Conservation (phyloP, 345 rosid genomes). For the Murraya koenigii region DNA sequence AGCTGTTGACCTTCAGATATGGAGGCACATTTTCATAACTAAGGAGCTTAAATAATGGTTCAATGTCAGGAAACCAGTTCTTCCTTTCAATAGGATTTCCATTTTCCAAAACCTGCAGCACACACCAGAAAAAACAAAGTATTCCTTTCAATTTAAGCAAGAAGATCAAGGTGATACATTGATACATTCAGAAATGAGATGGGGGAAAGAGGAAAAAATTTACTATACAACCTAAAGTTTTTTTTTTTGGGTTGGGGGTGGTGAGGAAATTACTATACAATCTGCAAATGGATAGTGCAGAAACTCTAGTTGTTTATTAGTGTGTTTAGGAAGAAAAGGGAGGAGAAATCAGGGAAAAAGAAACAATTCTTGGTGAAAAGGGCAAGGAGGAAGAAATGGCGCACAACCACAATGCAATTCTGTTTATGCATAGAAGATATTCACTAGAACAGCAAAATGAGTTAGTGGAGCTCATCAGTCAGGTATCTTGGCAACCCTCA, state of each 20-base stretch:
- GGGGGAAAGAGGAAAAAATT: neutral
- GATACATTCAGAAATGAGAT: neutral
- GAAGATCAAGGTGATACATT: neutral
- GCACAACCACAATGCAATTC: neutral
- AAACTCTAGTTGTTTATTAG: neutral
- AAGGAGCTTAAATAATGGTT: conserved; percentile 95
- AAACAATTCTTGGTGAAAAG: too few relatives aligned
- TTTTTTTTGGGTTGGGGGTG: too few relatives aligned
- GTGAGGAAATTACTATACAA: too few relatives aligned
- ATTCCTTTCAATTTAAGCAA: conserved; percentile 5
- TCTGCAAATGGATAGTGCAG: neutral
- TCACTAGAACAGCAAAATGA: neutral
- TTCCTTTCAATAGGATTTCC: conserved; percentile 81
- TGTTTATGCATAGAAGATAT: neutral
- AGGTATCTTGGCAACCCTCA: neutral
- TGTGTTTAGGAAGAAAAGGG: neutral
- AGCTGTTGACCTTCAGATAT: conserved; percentile 67
- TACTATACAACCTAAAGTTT: neutral
- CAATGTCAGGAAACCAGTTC: conserved; percentile 90
- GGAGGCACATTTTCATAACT: conserved; percentile 93
- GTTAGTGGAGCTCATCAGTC: neutral
- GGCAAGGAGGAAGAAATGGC: neutral
- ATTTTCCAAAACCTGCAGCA: conserved; percentile 68
- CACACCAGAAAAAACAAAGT: neutral
- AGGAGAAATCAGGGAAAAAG: too few relatives aligned